phyloP scores from a whole-genome alignment of 2,329 filamentous ascomycete species.

The Chalara sp. region DNA sequence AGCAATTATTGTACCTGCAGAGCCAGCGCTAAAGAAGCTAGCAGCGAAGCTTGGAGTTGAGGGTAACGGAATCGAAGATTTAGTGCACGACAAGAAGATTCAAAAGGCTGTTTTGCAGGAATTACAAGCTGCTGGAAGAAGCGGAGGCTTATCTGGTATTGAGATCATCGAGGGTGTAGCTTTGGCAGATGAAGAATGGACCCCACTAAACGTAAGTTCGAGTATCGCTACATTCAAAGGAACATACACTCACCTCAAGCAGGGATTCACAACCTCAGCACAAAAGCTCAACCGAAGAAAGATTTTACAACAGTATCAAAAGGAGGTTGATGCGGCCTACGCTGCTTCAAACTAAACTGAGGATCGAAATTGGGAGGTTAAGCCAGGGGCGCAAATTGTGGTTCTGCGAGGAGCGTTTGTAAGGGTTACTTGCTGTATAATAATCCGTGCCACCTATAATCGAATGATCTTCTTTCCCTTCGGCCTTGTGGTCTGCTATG shows the following conservation, averaged over 20 bases:
- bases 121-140: constrained; percentile 56
- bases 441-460: too few species aligned
- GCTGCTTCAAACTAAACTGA: not conserved
- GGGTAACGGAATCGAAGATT: constrained; percentile 54
- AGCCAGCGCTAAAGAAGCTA: constrained; percentile 54
- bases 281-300: constrained; percentile 68
- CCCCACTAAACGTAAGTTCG: constrained; percentile 67
- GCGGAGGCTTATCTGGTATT: constrained; percentile 60
- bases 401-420: too few species aligned
- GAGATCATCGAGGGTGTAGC: constrained; percentile 74
- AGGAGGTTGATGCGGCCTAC: constrained; percentile 43
- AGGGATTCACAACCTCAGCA: constrained; percentile 62
- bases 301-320: constrained; percentile 55
- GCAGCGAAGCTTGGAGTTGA: constrained; percentile 55
- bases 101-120: constrained; percentile 58
- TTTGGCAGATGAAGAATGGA: constrained; percentile 82
- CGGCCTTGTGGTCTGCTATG: too few species aligned
- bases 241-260: not conserved
- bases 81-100: constrained; percentile 63
- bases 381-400: too few species aligned
- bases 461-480: too few species aligned
- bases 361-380: too few species aligned
- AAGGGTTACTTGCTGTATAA: too few species aligned
- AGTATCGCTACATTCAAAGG: too few species aligned
- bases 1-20: constrained; percentile 68